Evolutionary conservation across 129 eudicot species (phyloP).

Genomic region (Flaveria ramosissima): DNA sequence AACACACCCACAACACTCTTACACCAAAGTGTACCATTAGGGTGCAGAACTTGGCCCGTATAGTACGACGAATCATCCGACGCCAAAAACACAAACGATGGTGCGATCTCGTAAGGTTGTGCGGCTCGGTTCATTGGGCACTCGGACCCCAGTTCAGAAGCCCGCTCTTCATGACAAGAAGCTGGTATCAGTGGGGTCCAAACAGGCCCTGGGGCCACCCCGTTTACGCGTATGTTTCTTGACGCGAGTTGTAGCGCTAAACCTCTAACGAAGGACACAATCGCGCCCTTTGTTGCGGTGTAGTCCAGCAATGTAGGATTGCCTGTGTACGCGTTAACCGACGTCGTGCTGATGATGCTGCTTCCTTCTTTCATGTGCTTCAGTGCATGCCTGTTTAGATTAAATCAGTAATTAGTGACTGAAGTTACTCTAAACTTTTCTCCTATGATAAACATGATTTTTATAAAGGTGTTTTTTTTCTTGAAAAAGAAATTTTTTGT

Average conservation of each 20-base stretch:
- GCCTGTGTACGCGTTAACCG: slow-evolving; percentile 21
- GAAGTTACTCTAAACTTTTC: no score
- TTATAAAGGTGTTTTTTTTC: no score
- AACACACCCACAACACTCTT: not conserved
- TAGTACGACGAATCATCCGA: slow-evolving; percentile 68
- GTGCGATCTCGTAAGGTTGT: slow-evolving; percentile 79
- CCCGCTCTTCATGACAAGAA: slow-evolving; percentile 60
- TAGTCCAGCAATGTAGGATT: slow-evolving; percentile 15
- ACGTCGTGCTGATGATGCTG: slow-evolving; percentile 27
- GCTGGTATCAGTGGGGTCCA: slow-evolving; percentile 95
- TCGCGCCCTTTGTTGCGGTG: slow-evolving; percentile 65
- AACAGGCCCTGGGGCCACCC: slow-evolving; percentile 89
- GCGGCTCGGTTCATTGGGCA: slow-evolving; percentile 88
- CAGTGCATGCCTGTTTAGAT: slow-evolving; percentile 18
- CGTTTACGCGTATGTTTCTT: slow-evolving; percentile 75
- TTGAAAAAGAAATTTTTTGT: no score
- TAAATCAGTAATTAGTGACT: no score
- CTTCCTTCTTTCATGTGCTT: slow-evolving; percentile 26
- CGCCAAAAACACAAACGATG: slow-evolving; percentile 74
- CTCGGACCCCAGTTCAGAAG: slow-evolving; percentile 51
- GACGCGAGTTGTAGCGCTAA: slow-evolving; percentile 69
- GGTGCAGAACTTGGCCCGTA: slow-evolving; percentile 86
- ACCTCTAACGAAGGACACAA: slow-evolving; percentile 72
- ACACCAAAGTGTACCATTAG: slow-evolving; percentile 54
- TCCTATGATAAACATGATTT: no score